phyloP scores from a whole-genome alignment of 2,329 filamentous ascomycete genomes.

The Paecilomyces variotii region DNA sequence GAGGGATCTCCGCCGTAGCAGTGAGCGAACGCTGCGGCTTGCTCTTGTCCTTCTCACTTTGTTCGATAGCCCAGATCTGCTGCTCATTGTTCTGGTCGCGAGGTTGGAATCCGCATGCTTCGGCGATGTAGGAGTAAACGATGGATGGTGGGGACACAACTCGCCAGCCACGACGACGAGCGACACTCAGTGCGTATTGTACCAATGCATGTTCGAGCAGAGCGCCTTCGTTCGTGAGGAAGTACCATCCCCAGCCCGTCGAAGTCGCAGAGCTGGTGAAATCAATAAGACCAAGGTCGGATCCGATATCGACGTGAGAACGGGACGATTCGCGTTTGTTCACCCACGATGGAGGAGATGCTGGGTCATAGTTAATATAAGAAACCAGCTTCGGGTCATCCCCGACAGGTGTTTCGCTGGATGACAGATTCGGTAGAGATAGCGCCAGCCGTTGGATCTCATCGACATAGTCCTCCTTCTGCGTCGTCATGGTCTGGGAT shows the following conservation, averaged over 20 bases:
- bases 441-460: conserved; percentile 70
- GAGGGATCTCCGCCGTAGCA: conserved; percentile 88
- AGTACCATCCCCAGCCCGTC: conserved; percentile 97
- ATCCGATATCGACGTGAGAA: conserved; percentile 80
- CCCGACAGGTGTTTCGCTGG: conserved; percentile 64
- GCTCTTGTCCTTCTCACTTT: conserved; percentile 53
- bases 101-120: conserved; percentile 89
- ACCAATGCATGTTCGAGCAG: conserved; percentile 91
- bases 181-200: conserved; percentile 71
- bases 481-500: conserved; percentile 22
- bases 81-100: conserved; percentile 85
- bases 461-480: conserved; percentile 28
- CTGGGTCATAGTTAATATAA: conserved; percentile 69
- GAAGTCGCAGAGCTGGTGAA: conserved; percentile 74
- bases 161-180: conserved; percentile 66
- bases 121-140: conserved; percentile 84
- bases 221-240: conserved; percentile 81
- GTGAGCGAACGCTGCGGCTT: conserved; percentile 69
- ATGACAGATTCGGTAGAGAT: conserved; percentile 80
- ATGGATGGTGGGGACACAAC: conserved; percentile 78
- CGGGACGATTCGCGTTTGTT: conserved; percentile 26
- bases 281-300: conserved; percentile 80
- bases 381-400: conserved; percentile 56
- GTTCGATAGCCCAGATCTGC: conserved; percentile 77
- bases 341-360: conserved; percentile 27